Conservation (phyloP, 2,329 filamentous ascomycete species). For the Colletotrichum sp. region DNA sequence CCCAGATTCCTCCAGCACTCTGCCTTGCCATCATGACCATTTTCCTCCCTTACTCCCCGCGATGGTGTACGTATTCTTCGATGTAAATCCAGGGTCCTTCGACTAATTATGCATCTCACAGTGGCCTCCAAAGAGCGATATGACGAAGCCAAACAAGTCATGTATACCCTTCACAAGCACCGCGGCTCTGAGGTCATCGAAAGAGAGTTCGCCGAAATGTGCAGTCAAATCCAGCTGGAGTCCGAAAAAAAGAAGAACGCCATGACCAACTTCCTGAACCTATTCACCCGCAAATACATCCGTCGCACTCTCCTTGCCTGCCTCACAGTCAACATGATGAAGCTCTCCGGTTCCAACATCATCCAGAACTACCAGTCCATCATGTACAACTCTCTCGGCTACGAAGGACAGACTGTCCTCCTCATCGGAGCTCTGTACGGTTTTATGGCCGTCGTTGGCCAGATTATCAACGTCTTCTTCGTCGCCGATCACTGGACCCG, state of each 20-base stretch:
- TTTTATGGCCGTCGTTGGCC: conserved; percentile 34
- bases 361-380: conserved; percentile 38
- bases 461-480: conserved; percentile 30
- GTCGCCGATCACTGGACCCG: conserved; percentile 34
- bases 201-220: conserved; percentile 25
- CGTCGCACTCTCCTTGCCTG: conserved; percentile 30
- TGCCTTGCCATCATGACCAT: conserved; percentile 23
- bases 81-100: accelerated
- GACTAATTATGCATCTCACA: neutral
- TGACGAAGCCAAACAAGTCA: conserved; percentile 27
- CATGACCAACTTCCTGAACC: conserved; percentile 10
- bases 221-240: conserved; percentile 27
- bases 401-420: conserved; percentile 50
- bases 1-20: conserved; percentile 31
- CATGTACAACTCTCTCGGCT: conserved; percentile 47
- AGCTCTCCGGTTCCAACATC: conserved; percentile 27
- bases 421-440: conserved; percentile 51
- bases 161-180: conserved; percentile 27
- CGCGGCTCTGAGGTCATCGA: conserved; percentile 26
- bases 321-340: conserved; percentile 33
- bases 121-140: conserved; percentile 23
- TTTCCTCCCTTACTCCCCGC: conserved; percentile 30
- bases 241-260: conserved; percentile 13
- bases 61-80: conserved; percentile 20
- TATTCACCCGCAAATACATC: conserved; percentile 32